These are phyloP conservation scores for Isabelozyma pseudorhagii DNA, from an alignment of 805 yeast species.

Conservation along the genomic window DNA sequence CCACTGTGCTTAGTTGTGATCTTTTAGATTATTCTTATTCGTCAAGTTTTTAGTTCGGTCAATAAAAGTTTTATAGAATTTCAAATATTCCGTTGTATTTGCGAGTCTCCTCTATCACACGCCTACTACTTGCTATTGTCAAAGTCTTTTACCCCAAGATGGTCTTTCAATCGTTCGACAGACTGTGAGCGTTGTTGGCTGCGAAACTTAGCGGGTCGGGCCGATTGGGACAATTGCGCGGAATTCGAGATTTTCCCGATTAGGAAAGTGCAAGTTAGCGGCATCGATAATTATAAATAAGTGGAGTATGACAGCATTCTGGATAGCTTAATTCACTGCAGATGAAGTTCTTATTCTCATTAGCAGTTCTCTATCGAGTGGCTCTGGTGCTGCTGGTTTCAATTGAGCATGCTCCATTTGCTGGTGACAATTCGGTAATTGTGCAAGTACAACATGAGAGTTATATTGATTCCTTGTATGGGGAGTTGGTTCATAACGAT, in stretches of 20 bases:
- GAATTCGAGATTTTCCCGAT: background rate
- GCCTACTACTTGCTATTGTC: too few relatives aligned
- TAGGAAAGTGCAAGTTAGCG: background rate
- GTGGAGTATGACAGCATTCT: background rate
- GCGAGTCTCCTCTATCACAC: too few relatives aligned
- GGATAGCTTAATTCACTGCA: background rate
- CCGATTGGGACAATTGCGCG: background rate
- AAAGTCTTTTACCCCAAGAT: too few relatives aligned
- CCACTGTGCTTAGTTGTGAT: constrained; percentile 9
- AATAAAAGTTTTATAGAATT: background rate
- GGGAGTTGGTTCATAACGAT: constrained; percentile 17
- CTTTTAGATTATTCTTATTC: background rate
- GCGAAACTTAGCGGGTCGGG: background rate
- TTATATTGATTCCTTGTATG: constrained; percentile 21
- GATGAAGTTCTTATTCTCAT: background rate
- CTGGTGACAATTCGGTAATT: background rate
- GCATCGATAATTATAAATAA: background rate
- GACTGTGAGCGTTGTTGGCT: background rate
- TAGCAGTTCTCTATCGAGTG: background rate
- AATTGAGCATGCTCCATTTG: background rate
- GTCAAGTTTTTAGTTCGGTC: background rate
- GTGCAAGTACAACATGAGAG: background rate
- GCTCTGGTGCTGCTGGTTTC: background rate
- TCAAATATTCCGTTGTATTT: background rate
- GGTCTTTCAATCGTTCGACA: too few relatives aligned